Percentiles rank a stretch among this genome's conserved stretches.
Conservation (phyloP, 352 stramenopile species). For the Phytophthora tubulina region DNA sequence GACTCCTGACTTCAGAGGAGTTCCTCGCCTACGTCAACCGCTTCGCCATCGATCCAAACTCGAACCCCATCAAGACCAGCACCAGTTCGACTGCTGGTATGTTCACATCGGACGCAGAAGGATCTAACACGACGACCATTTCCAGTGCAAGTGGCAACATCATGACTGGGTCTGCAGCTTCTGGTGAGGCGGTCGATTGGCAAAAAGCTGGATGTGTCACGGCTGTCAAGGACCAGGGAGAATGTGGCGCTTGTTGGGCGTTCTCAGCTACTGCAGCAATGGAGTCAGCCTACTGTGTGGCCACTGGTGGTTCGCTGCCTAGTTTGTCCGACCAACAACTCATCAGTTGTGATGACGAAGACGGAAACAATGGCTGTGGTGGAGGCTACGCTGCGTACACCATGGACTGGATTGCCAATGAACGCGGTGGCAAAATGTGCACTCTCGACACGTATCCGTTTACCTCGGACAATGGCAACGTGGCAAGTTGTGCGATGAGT, state of each 20-base stretch:
- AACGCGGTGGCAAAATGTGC: slow-evolving; percentile 61
- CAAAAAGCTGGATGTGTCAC: slow-evolving; percentile 80
- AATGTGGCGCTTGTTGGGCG: slow-evolving; percentile 67
- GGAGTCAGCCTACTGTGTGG: slow-evolving; percentile 62
- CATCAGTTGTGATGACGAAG: slow-evolving; percentile 69
- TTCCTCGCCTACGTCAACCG: slow-evolving; percentile 67
- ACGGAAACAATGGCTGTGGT: slow-evolving; percentile 61
- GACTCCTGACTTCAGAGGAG: slow-evolving; percentile 64
- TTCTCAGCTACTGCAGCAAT: slow-evolving; percentile 71
- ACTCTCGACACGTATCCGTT: slow-evolving; percentile 65
- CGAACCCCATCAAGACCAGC: slow-evolving; percentile 30
- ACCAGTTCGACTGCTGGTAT: slow-evolving; percentile 32
- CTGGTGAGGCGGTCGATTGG: slow-evolving; percentile 76
- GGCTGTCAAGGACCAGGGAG: slow-evolving; percentile 58
- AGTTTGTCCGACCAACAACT: slow-evolving; percentile 73
- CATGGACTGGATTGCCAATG: slow-evolving; percentile 65
- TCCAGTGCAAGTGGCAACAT: slow-evolving; percentile 36
- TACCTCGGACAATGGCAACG: slow-evolving; percentile 43
- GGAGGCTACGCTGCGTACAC: slow-evolving; percentile 70
- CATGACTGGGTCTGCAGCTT: slow-evolving; percentile 49
- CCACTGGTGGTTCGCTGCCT: slow-evolving; percentile 41
- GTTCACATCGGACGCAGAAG: slow-evolving; percentile 41
- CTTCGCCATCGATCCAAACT: slow-evolving; percentile 42
- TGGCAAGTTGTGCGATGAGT: slow-evolving; percentile 45
- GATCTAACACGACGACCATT: slow-evolving; percentile 9